Conservation (phyloP, 1,139 yeast species). For the Suhomyces bolitotheri region DNA sequence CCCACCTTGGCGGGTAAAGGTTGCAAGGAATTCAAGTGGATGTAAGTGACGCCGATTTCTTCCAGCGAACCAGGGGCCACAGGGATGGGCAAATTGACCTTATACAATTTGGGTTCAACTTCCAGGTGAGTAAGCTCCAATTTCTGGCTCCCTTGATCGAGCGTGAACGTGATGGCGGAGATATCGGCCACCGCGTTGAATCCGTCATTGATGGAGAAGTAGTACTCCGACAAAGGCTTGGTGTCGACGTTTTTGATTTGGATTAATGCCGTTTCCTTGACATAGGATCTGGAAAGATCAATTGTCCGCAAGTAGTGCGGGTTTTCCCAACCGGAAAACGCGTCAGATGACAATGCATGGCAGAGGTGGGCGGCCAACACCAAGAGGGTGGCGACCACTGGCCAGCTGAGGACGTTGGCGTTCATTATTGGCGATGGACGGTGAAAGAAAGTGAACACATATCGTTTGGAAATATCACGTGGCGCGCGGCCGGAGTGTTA, state of each 20-base stretch:
- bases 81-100: conserved; percentile 60
- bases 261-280: conserved; percentile 60
- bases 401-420: conserved; percentile 3
- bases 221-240: conserved; percentile 57
- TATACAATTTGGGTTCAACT: conserved; percentile 32
- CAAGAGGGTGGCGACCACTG: conserved; percentile 6
- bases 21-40: conserved; percentile 47
- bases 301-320: conserved; percentile 47
- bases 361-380: conserved; percentile 4
- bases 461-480: conserved; percentile 9
- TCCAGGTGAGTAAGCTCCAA: conserved; percentile 32
- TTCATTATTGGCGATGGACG: conserved; percentile 6
- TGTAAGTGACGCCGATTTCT: conserved; percentile 53
- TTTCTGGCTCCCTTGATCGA: conserved; percentile 26
- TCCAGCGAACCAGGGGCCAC: conserved; percentile 61
- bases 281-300: conserved; percentile 68
- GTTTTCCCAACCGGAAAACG: conserved; percentile 44
- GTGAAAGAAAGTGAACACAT: conserved; percentile 9
- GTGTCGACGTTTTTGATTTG: conserved; percentile 59
- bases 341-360: conserved; percentile 7
- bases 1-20: conserved; percentile 68
- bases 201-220: conserved; percentile 52
- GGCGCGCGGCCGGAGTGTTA: no score
- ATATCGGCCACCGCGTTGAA: conserved; percentile 44
- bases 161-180: conserved; percentile 46